Percentiles rank a stretch among this genome's conserved stretches.
phyloP scores from a whole-genome alignment of 2,329 filamentous ascomycete genomes.

The Talaromyces amestolkiae region DNA sequence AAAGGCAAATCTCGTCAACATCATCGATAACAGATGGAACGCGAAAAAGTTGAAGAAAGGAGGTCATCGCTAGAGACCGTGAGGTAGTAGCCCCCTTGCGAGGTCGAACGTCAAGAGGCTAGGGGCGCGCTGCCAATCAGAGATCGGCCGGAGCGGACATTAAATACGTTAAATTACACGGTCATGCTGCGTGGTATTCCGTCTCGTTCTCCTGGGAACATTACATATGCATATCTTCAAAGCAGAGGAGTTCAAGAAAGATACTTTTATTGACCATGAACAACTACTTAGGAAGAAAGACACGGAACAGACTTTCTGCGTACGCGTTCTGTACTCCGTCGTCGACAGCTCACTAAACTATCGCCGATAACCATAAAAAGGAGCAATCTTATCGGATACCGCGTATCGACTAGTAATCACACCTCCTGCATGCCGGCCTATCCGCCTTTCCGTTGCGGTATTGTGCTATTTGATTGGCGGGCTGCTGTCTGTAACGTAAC shows the following conservation, averaged over 20 bases:
- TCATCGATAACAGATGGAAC: neutral
- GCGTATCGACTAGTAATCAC: slow-evolving; percentile 5
- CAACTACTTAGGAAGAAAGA: neutral
- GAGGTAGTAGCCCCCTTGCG: slow-evolving; percentile 7
- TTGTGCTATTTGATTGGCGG: neutral
- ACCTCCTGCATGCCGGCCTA: slow-evolving; percentile 10
- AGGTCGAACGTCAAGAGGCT: slow-evolving; percentile 1
- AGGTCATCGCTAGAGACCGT: neutral
- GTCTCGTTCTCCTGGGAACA: neutral
- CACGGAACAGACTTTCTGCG: neutral
- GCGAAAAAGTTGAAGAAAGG: neutral
- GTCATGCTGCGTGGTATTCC: neutral
- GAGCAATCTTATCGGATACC: slow-evolving; percentile 15
- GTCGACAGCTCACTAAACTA: neutral
- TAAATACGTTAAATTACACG: slow-evolving; percentile 9
- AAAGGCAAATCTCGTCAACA: neutral
- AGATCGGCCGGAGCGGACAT: slow-evolving; percentile 5
- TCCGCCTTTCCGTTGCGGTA: neutral
- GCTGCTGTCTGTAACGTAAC: slow-evolving; percentile 2
- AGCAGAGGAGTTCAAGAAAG: neutral
- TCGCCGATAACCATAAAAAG: slow-evolving; percentile 8
- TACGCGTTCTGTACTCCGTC: neutral
- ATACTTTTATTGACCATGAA: neutral
- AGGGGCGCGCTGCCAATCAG: slow-evolving; percentile 5
- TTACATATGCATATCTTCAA: neutral